Percentiles rank a stretch among this genome's conserved stretches.
Evolutionary conservation across 257 asterid species (phyloP).

Genomic region (Salvia hispanica): DNA sequence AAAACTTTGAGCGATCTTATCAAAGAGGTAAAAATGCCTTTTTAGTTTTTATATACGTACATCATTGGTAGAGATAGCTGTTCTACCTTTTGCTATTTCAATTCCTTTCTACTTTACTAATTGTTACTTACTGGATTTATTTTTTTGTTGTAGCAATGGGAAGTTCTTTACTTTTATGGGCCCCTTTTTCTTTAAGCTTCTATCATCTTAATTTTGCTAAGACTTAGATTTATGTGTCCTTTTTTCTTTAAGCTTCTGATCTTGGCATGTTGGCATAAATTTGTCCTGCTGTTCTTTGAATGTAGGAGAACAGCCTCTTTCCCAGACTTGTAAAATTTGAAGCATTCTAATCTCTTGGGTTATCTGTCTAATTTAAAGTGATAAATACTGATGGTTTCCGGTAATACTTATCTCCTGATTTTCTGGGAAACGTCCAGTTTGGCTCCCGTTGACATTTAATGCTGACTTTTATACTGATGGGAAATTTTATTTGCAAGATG

Average conservation of each 20-base stretch:
- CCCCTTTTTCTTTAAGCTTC: too few species aligned
- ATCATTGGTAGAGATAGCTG: background rate
- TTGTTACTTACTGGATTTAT: slow-evolving; percentile 5
- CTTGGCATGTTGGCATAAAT: background rate
- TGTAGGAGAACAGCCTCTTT: background rate
- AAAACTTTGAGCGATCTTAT: slow-evolving; percentile 82
- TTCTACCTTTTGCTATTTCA: background rate
- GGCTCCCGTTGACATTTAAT: too few species aligned
- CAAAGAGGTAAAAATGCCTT: slow-evolving; percentile 62
- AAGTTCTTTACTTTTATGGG: slow-evolving; percentile 5
- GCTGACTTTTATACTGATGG: background rate
- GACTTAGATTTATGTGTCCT: too few species aligned
- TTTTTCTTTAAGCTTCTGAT: too few species aligned
- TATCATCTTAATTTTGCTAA: background rate
- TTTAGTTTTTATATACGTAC: too few species aligned
- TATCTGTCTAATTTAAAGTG: background rate
- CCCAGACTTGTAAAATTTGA: background rate
- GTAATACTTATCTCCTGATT: background rate
- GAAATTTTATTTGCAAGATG: background rate
- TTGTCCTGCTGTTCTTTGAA: background rate
- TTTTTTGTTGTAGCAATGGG: background rate
- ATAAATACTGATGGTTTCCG: background rate
- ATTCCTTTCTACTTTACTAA: background rate
- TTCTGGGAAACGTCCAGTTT: background rate
- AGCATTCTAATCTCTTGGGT: slow-evolving; percentile 5